Evolutionary conservation across 2,329 filamentous ascomycete genomes (phyloP).

Genomic region (Calonectria fujianensis): DNA sequence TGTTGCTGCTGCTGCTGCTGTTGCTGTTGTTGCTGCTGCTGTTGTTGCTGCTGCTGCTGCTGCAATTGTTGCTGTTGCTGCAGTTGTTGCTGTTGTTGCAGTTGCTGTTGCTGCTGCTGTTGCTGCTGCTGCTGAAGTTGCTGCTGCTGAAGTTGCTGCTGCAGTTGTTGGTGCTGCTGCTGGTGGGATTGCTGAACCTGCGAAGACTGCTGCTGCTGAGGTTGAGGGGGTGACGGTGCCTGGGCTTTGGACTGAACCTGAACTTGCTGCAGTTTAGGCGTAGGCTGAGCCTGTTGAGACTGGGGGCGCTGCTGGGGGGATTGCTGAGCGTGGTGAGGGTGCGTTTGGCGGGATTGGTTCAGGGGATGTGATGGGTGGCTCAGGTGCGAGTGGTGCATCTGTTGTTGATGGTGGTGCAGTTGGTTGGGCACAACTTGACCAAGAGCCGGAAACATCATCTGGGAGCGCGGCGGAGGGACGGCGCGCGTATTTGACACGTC

Average conservation of each 20-base stretch:
- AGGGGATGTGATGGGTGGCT: constrained; percentile 55
- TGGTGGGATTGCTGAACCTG: constrained; percentile 42
- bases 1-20: constrained; percentile 46
- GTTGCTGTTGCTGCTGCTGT: constrained; percentile 39
- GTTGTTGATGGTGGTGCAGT: constrained; percentile 64
- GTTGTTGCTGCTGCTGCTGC: constrained; percentile 44
- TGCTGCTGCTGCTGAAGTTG: constrained; percentile 45
- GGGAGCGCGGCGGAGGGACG: constrained; percentile 65
- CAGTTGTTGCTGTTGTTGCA: constrained; percentile 38
- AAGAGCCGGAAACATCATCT: constrained; percentile 63
- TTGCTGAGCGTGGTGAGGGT: constrained; percentile 56
- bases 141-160: constrained; percentile 44
- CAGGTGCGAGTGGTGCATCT: constrained; percentile 58
- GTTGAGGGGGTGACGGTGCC: constrained; percentile 57
- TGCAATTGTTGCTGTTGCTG: constrained; percentile 45
- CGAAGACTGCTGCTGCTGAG: constrained; percentile 53
- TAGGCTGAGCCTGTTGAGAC: constrained; percentile 59
- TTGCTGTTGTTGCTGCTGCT: constrained; percentile 31
- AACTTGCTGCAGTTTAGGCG: constrained; percentile 57
- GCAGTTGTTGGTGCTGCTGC: constrained; percentile 36
- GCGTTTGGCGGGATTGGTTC: constrained; percentile 53
- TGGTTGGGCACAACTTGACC: constrained; percentile 66
- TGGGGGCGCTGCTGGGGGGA: constrained; percentile 62
- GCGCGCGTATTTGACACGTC: constrained; percentile 67
- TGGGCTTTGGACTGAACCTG: constrained; percentile 58